phyloP scores from a whole-genome alignment of 1,139 yeast species.

The Neolecta irregularis region DNA sequence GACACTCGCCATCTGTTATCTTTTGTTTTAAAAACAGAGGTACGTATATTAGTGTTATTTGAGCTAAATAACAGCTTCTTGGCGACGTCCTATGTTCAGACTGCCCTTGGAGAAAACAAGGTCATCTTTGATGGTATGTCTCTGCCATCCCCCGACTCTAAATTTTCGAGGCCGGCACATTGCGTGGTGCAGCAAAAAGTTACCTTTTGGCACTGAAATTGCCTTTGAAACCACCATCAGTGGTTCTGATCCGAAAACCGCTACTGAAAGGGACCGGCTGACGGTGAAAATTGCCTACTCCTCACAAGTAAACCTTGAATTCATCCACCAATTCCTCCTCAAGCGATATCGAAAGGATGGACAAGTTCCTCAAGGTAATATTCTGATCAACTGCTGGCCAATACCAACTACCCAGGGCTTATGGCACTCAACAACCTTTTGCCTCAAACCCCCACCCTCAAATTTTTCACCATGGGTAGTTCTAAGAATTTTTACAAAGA shows the following conservation, averaged over 20 bases:
- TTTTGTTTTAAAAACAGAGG: too few relatives aligned
- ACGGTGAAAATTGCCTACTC: too few relatives aligned
- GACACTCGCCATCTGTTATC: too few relatives aligned
- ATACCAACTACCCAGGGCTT: too few relatives aligned
- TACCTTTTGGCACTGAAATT: slow-evolving; percentile 11
- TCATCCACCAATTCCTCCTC: slow-evolving; percentile 11
- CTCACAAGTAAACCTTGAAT: slow-evolving; percentile 12
- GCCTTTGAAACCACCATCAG: slow-evolving; percentile 9
- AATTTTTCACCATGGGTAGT: slow-evolving; percentile 11
- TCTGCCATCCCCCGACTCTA: not conserved
- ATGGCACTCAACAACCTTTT: slow-evolving; percentile 14
- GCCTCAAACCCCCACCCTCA: slow-evolving; percentile 11
- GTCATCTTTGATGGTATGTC: slow-evolving; percentile 12
- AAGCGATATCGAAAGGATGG: slow-evolving; percentile 12
- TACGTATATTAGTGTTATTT: slow-evolving; percentile 4
- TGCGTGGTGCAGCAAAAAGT: slow-evolving; percentile 12
- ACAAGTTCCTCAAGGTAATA: slow-evolving; percentile 12
- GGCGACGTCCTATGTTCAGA: slow-evolving; percentile 9
- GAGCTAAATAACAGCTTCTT: slow-evolving; percentile 7
- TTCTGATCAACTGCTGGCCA: too few relatives aligned
- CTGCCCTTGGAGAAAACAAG: slow-evolving; percentile 8
- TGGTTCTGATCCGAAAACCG: slow-evolving; percentile 6
- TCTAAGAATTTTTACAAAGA: slow-evolving; percentile 11
- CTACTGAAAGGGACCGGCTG: slow-evolving; percentile 10
- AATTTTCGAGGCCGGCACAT: slow-evolving; percentile 8